These are phyloP conservation scores for Cercospora berteroae DNA, from an alignment of 2,329 filamentous ascomycete species.

Conservation along the genomic window DNA sequence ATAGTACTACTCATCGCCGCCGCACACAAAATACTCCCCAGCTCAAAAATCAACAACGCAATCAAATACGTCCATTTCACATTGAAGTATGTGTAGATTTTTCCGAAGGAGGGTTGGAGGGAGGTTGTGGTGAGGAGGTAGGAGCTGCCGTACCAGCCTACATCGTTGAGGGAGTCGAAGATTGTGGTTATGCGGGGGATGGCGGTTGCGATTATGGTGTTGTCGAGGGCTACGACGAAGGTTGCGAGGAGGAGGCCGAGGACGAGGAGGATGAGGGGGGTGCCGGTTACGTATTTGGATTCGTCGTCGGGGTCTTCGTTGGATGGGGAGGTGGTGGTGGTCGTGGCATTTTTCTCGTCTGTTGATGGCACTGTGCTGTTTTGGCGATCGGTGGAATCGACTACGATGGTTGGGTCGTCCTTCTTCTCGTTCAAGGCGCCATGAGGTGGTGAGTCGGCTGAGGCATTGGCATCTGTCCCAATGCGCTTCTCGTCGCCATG, in stretches of 20 bases:
- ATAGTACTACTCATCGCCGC: constrained; percentile 49
- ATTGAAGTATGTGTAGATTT: constrained; percentile 60
- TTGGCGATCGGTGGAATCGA: neutral
- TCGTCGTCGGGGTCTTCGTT: constrained; percentile 35
- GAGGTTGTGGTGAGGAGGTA: constrained; percentile 47
- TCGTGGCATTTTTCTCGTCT: neutral
- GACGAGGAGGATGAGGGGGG: constrained; percentile 29
- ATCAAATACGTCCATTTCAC: constrained; percentile 54
- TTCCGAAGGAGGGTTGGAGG: constrained; percentile 49
- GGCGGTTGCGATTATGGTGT: constrained; percentile 42
- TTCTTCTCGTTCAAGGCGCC: neutral
- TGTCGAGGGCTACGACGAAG: constrained; percentile 36
- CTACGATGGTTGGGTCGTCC: neutral
- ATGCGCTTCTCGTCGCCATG: neutral
- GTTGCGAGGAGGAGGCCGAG: constrained; percentile 21
- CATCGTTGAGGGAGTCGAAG: constrained; percentile 48
- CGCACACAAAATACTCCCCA: constrained; percentile 57
- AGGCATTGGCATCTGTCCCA: neutral
- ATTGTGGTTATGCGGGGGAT: constrained; percentile 48
- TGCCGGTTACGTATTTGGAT: constrained; percentile 35
- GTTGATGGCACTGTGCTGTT: neutral
- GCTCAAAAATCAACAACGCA: constrained; percentile 47
- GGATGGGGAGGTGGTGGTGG: too few relatives aligned
- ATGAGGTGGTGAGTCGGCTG: neutral
- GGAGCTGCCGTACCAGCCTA: constrained; percentile 49